Percentiles rank a stretch among this genome's conserved stretches.
These are phyloP conservation scores for Onygena corvina DNA, from an alignment of 2,329 filamentous ascomycete genomes.

Conservation along the genomic window DNA sequence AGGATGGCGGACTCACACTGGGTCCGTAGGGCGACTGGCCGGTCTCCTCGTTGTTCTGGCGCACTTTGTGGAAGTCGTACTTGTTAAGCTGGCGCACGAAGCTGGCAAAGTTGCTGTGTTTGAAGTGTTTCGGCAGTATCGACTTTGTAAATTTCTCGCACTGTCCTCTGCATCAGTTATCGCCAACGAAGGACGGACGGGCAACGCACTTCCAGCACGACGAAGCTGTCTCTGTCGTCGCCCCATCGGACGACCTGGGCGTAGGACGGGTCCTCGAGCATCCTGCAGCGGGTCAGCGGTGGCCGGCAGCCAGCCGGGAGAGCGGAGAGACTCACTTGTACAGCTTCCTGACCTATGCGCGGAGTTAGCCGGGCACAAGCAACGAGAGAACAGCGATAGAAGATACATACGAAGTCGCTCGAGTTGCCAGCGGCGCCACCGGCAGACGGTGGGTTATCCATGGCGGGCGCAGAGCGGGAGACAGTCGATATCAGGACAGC, in stretches of 20 bases:
- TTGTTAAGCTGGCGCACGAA: conserved; percentile 95
- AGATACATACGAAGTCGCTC: conserved; percentile 76
- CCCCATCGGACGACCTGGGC: conserved; percentile 91
- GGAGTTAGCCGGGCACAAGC: conserved; percentile 21
- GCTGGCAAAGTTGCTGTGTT: conserved; percentile 96
- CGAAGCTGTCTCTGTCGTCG: conserved; percentile 87
- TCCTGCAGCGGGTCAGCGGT: conserved; percentile 43
- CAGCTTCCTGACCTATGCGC: conserved; percentile 75
- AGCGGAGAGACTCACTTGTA: conserved; percentile 64
- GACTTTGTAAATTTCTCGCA: conserved; percentile 97
- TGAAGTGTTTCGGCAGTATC: conserved; percentile 95
- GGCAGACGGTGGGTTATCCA: conserved; percentile 12
- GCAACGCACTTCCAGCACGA: conserved; percentile 78
- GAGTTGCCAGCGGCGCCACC: conserved; percentile 57
- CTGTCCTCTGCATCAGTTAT: conserved; percentile 36
- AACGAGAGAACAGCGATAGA: conserved; percentile 7
- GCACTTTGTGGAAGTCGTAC: conserved; percentile 97
- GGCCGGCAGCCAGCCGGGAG: not conserved
- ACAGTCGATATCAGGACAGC: too few relatives aligned
- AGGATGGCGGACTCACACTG: conserved; percentile 45
- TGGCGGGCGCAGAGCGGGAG: not conserved
- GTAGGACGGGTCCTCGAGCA: conserved; percentile 92
- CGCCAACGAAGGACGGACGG: too few relatives aligned
- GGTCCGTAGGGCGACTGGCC: conserved; percentile 69
- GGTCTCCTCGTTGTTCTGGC: conserved; percentile 77